Conservation (phyloP, 495 filamentous ascomycete species). For the Aspergillus bertholletiae region DNA sequence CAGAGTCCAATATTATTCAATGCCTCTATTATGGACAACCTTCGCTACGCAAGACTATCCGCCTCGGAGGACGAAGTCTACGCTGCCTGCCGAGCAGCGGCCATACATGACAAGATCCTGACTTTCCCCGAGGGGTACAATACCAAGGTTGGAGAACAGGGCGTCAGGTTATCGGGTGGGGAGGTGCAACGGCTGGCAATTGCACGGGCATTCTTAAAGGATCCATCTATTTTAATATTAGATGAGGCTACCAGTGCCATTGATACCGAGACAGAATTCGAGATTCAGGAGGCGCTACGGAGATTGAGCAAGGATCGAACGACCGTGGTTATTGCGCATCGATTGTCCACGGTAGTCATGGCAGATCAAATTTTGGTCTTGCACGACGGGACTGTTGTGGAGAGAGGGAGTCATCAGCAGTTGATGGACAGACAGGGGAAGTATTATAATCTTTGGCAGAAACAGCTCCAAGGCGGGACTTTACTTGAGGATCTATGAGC, state of each 20-base stretch:
- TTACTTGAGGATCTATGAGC: no score
- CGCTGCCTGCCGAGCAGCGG: conserved; percentile 66
- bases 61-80: conserved; percentile 63
- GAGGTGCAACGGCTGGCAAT: conserved; percentile 51
- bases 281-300: neutral
- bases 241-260: neutral
- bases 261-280: neutral
- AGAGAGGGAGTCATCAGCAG: no score
- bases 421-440: no score
- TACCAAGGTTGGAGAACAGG: conserved; percentile 58
- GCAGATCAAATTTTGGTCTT: neutral
- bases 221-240: neutral
- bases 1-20: conserved; percentile 68
- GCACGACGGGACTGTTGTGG: neutral
- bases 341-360: neutral
- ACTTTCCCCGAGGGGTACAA: conserved; percentile 62
- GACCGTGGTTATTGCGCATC: neutral
- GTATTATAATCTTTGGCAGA: no score
- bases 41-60: conserved; percentile 61
- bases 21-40: conserved; percentile 69
- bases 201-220: neutral
- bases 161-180: conserved; percentile 69
- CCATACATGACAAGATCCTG: conserved; percentile 65
- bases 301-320: neutral
- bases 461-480: no score